A percentile compares a stretch with the other conserved stretches of the same genome.
phyloP scores from a whole-genome alignment of 768 basidiomycete species.

The Psilocybe subaeruginosa region DNA sequence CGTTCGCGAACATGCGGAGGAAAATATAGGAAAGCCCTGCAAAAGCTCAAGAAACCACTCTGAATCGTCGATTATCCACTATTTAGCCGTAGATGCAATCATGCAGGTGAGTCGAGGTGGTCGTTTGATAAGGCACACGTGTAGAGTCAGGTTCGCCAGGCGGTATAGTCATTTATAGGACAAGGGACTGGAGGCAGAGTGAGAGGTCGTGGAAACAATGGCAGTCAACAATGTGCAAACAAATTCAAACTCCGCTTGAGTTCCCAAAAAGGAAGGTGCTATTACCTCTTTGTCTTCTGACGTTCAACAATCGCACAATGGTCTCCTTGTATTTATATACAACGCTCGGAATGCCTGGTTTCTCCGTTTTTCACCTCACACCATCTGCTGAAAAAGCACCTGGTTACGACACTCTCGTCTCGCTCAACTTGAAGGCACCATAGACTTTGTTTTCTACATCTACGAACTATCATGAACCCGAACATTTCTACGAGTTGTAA shows the following conservation, averaged over 20 bases:
- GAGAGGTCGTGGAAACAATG: conserved; percentile 9
- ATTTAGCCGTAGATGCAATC: too few species aligned
- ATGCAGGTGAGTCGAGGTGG: background rate
- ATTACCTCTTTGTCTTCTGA: conserved; percentile 29
- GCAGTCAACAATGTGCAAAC: conserved; percentile 2
- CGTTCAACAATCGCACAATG: conserved; percentile 28
- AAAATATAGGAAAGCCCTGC: too few species aligned
- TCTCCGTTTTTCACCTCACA: conserved; percentile 15
- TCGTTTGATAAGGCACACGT: background rate
- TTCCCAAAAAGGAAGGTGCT: conserved; percentile 28
- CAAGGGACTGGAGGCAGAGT: conserved; percentile 6
- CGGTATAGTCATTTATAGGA: background rate
- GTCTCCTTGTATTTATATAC: conserved; percentile 25
- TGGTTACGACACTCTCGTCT: conserved; percentile 9
- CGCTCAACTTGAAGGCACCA: conserved; percentile 6
- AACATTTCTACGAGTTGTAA: conserved; percentile 29
- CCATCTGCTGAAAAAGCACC: conserved; percentile 14
- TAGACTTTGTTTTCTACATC: conserved; percentile 6
- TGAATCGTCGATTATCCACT: too few species aligned
- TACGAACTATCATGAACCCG: conserved; percentile 28
- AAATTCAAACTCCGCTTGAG: conserved; percentile 20
- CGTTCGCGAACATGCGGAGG: too few species aligned
- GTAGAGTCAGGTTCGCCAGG: background rate
- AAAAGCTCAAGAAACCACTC: too few species aligned
- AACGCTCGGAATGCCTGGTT: conserved; percentile 15